A percentile compares a stretch with the other conserved stretches of the same genome.
Evolutionary conservation across 441 rosid genomes (phyloP).

Genomic region (Flueggea neowawraea): DNA sequence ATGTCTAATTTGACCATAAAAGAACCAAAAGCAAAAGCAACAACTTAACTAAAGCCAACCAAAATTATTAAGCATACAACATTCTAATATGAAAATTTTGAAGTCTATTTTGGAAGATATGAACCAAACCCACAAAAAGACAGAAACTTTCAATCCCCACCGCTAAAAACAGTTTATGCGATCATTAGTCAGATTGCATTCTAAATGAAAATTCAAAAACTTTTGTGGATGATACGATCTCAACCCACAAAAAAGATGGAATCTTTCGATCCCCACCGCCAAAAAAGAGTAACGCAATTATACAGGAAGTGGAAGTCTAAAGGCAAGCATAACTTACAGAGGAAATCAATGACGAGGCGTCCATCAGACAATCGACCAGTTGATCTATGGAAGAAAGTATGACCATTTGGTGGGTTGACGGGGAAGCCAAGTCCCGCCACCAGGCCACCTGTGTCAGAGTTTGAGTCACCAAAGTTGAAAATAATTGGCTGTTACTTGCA

Average conservation of each 20-base stretch:
- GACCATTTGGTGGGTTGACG: constrained; percentile 61
- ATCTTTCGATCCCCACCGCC: neutral
- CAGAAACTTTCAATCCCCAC: no score
- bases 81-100: no score
- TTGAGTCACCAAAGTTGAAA: constrained; percentile 87
- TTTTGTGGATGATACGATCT: no score
- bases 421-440: constrained; percentile 70
- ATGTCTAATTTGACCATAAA: no score
- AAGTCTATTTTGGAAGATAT: no score
- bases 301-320: neutral
- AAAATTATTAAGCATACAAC: no score
- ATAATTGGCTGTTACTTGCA: constrained; percentile 54
- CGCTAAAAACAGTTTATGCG: neutral
- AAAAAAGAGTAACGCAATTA: neutral
- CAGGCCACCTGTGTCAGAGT: constrained; percentile 91
- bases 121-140: no score
- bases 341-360: constrained; percentile 73
- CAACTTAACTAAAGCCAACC: no score
- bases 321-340: constrained; percentile 43
- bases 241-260: neutral
- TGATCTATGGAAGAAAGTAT: constrained; percentile 55
- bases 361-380: constrained; percentile 89
- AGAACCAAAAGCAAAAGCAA: no score
- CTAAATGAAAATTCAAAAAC: neutral
- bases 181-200: neutral